Conservation (phyloP, 371 early-diverging fungal species). For the Quaeritorhiza haematococci region DNA sequence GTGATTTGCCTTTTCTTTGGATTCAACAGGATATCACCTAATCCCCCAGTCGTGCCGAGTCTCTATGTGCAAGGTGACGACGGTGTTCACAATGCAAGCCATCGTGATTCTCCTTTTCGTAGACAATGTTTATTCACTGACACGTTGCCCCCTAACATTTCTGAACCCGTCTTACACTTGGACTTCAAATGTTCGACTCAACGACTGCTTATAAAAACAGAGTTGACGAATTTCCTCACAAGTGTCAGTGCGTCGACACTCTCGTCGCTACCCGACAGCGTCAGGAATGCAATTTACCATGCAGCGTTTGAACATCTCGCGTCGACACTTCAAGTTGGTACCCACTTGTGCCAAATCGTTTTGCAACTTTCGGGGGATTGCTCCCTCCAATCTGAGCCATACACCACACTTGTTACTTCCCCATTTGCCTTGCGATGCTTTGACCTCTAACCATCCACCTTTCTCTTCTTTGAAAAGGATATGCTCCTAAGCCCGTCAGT, state of each 20-base stretch:
- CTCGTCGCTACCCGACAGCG: slow-evolving; percentile 59
- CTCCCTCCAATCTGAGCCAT: not conserved
- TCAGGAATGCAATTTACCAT: slow-evolving; percentile 66
- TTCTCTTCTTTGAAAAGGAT: too few relatives aligned
- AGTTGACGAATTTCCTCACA: slow-evolving; percentile 65
- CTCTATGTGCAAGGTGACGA: not conserved
- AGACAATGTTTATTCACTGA: not conserved
- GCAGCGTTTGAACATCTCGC: slow-evolving; percentile 74
- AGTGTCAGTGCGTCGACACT: slow-evolving; percentile 69
- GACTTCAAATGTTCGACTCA: not conserved
- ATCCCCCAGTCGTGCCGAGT: not conserved
- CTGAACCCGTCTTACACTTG: not conserved
- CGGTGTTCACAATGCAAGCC: not conserved
- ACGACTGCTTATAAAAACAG: too few relatives aligned
- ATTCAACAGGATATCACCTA: not conserved
- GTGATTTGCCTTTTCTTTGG: slow-evolving; percentile 1
- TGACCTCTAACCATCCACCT: too few relatives aligned
- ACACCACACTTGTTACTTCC: not conserved
- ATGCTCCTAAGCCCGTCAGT: too few relatives aligned
- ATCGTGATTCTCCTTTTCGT: not conserved
- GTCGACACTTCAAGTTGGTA: slow-evolving; percentile 47
- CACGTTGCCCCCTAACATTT: not conserved
- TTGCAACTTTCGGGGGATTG: too few relatives aligned
- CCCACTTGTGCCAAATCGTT: slow-evolving; percentile 17
- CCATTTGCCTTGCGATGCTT: not conserved